Conservation (phyloP, 495 filamentous ascomycete species). For the Daldinia caldariorum region DNA sequence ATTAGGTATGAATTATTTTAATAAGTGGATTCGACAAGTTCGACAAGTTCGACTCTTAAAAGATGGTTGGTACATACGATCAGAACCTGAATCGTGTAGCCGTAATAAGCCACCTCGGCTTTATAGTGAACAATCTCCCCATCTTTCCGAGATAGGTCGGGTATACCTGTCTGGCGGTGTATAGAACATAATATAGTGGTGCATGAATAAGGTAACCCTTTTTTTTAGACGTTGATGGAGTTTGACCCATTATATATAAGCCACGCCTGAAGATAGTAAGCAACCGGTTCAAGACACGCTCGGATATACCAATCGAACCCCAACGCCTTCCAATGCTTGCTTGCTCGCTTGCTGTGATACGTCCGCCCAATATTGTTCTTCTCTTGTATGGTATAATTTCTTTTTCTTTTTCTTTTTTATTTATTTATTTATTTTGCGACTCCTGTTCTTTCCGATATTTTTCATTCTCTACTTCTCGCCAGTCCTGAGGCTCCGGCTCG, state of each 20-base stretch:
- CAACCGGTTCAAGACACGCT: slow-evolving; percentile 7
- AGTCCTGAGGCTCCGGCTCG: slow-evolving; percentile 61
- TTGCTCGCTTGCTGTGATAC: slow-evolving; percentile 26
- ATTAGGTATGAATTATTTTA: not conserved
- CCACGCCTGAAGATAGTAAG: slow-evolving; percentile 5
- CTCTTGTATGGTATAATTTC: slow-evolving; percentile 1
- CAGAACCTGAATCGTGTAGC: not conserved
- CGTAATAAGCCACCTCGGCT: not conserved
- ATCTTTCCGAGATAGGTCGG: not conserved
- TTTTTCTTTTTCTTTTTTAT: slow-evolving; percentile 1
- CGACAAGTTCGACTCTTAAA: not conserved
- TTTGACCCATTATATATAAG: slow-evolving; percentile 2
- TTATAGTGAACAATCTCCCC: not conserved
- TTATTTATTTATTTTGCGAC: slow-evolving; percentile 34
- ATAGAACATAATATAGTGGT: not conserved
- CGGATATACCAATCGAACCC: slow-evolving; percentile 23
- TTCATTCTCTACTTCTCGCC: slow-evolving; percentile 66
- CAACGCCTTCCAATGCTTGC: slow-evolving; percentile 43
- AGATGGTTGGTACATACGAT: not conserved
- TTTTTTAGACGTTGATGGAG: slow-evolving; percentile 28
- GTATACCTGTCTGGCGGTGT: not conserved
- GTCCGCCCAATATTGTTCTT: not conserved
- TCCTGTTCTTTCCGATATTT: slow-evolving; percentile 56
- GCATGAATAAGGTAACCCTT: not conserved
- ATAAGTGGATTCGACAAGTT: not conserved